These are phyloP conservation scores for Tulasnella sp. DNA, from an alignment of 768 basidiomycete genomes.

Conservation along the genomic window DNA sequence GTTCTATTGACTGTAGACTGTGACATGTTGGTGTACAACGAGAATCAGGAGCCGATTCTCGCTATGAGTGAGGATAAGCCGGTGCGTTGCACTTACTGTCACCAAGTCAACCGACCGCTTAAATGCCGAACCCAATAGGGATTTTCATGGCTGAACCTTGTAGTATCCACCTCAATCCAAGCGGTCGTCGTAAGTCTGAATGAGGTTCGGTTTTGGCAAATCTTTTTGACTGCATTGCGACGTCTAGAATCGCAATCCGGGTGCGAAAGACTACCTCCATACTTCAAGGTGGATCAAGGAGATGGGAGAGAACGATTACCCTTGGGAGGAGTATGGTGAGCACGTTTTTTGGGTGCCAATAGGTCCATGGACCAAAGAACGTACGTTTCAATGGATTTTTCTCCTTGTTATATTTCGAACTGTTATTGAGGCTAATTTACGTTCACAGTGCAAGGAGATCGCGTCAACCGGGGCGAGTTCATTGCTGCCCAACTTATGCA, in stretches of 20 bases:
- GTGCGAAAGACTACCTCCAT: neutral
- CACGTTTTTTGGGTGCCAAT: neutral
- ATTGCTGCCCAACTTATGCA: neutral
- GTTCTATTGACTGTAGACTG: constrained; percentile 1
- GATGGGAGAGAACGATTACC: neutral
- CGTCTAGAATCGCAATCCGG: neutral
- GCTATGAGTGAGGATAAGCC: neutral
- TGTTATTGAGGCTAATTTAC: neutral
- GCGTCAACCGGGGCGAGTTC: neutral
- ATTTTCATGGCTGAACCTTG: neutral
- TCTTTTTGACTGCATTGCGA: neutral
- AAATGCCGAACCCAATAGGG: neutral
- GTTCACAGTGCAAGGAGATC: neutral
- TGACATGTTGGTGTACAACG: neutral
- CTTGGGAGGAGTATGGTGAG: neutral
- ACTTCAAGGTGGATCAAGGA: neutral
- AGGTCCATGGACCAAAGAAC: neutral
- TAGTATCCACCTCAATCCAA: neutral
- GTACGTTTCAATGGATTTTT: neutral
- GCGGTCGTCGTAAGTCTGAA: neutral
- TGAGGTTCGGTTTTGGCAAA: neutral
- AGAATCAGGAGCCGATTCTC: constrained; percentile 7
- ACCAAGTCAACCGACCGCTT: neutral
- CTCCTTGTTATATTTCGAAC: neutral
- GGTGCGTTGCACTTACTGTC: neutral